Conservation (phyloP, 2,329 filamentous ascomycete genomes). For the Cladophialophora chaetospira region DNA sequence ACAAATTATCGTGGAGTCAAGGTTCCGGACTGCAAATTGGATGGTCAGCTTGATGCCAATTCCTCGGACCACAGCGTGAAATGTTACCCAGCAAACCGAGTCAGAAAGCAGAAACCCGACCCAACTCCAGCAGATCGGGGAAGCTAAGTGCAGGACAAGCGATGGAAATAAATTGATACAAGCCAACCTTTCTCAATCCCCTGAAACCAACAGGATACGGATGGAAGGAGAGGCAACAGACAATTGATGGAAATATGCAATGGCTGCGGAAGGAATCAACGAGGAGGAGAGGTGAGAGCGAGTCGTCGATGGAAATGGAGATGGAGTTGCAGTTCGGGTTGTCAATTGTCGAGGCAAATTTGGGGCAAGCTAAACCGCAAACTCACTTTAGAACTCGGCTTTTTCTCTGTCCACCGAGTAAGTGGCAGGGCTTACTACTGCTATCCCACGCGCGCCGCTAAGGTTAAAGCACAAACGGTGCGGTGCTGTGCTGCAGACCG, state of each 20-base stretch:
- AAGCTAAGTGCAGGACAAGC: constrained; percentile 23
- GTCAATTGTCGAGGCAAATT: constrained; percentile 19
- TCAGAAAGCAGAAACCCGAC: constrained; percentile 29
- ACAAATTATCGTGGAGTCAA: constrained; percentile 11
- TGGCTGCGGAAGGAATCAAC: constrained; percentile 34
- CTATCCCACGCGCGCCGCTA: constrained; percentile 13
- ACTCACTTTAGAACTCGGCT: constrained; percentile 19
- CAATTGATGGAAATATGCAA: constrained; percentile 32
- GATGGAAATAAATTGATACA: constrained; percentile 29
- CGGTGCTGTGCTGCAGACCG: constrained; percentile 5
- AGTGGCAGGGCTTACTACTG: constrained; percentile 4
- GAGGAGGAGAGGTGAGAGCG: constrained; percentile 31
- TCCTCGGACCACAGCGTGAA: not conserved
- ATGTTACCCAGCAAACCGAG: constrained; percentile 25
- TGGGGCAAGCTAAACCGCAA: constrained; percentile 15
- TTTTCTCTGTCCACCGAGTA: constrained; percentile 2
- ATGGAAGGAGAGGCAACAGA: constrained; percentile 37
- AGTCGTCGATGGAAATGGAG: constrained; percentile 34
- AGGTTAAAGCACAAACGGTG: constrained; percentile 1
- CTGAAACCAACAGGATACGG: constrained; percentile 35
- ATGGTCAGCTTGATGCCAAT: constrained; percentile 13
- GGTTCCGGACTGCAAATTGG: constrained; percentile 12
- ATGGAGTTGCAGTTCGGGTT: constrained; percentile 11
- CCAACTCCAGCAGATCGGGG: constrained; percentile 31
- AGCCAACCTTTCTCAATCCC: constrained; percentile 22